Conservation (phyloP, 768 basidiomycete species). For the Suillus fuscotomentosus region DNA sequence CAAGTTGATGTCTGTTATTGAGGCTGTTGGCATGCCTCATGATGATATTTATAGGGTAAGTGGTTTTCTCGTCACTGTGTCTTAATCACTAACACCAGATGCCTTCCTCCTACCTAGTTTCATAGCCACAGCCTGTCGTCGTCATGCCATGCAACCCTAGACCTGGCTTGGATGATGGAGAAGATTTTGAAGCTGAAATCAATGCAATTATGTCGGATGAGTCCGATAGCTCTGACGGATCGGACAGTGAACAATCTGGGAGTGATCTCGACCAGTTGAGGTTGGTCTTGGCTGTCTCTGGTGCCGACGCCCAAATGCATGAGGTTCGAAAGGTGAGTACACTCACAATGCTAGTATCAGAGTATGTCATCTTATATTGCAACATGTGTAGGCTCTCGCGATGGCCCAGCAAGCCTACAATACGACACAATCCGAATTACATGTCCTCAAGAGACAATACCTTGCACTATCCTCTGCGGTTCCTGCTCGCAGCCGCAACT, state of each 20-base stretch:
- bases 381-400: neutral
- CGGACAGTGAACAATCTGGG: neutral
- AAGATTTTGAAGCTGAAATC: conserved; percentile 2
- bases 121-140: no score
- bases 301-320: neutral
- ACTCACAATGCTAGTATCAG: neutral
- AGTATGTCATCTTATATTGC: neutral
- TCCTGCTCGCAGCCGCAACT: neutral
- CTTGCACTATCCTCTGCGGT: neutral
- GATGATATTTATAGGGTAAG: neutral
- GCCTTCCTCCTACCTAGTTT: neutral
- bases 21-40: neutral
- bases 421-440: neutral
- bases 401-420: conserved; percentile 5
- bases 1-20: neutral
- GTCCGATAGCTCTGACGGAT: neutral
- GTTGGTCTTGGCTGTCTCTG: conserved; percentile 1
- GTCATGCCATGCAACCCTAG: neutral
- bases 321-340: conserved; percentile 4
- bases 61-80: neutral
- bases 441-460: conserved; percentile 1
- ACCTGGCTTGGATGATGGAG: neutral
- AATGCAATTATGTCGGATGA: neutral
- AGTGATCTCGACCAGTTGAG: conserved; percentile 1
- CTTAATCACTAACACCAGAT: neutral